Conservation (phyloP, 1,139 yeast species). For the Debaryomycetaceae sp. region DNA sequence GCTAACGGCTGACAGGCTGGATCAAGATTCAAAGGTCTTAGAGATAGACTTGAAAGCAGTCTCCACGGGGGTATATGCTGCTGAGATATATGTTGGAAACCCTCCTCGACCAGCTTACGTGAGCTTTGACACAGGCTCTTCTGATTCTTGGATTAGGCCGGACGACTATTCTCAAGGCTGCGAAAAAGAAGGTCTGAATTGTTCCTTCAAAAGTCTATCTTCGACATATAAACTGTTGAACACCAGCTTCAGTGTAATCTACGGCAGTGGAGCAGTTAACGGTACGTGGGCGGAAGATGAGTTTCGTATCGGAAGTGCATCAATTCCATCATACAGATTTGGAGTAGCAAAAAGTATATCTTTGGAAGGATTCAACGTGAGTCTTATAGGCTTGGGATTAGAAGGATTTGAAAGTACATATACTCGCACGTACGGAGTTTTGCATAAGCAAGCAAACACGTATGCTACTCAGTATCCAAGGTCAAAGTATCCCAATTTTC, state of each 20-base stretch:
- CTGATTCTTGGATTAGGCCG: constrained; percentile 9
- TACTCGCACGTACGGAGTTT: constrained; percentile 6
- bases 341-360: constrained; percentile 4
- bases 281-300: constrained; percentile 7
- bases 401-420: constrained; percentile 6
- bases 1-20: background rate
- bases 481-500: constrained; percentile 6
- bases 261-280: constrained; percentile 6
- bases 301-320: constrained; percentile 1
- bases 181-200: constrained; percentile 1
- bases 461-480: background rate
- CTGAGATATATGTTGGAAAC: constrained; percentile 5
- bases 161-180: constrained; percentile 4
- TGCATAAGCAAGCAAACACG: constrained; percentile 2
- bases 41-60: constrained; percentile 4
- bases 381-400: constrained; percentile 6
- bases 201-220: constrained; percentile 2
- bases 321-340: constrained; percentile 2
- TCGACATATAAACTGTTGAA: constrained; percentile 1
- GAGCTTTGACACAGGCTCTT: constrained; percentile 8
- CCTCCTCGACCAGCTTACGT: constrained; percentile 6
- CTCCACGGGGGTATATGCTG: constrained; percentile 5
- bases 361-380: constrained; percentile 1
- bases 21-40: background rate
- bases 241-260: constrained; percentile 5